These are phyloP conservation scores for Halophytophthora polymorphica DNA, from an alignment of 352 stramenopile species.

Conservation along the genomic window DNA sequence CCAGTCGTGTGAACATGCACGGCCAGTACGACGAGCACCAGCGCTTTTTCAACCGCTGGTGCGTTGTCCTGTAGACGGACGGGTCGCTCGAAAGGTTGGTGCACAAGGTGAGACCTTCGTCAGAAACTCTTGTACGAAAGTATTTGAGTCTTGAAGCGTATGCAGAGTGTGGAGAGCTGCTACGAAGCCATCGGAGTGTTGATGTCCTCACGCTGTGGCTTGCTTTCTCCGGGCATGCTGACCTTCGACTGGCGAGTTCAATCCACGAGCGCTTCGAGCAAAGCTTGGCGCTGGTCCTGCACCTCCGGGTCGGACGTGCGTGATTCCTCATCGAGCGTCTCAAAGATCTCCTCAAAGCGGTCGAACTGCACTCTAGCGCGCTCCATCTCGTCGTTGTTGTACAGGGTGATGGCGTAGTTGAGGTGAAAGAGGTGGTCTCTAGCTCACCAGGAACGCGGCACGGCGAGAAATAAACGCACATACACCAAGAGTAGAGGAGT, in stretches of 20 bases:
- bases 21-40: conserved; percentile 51
- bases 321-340: conserved; percentile 65
- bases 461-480: conserved; percentile 1
- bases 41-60: conserved; percentile 72
- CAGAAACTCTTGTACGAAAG: no score
- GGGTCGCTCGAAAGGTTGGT: conserved; percentile 50
- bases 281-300: conserved; percentile 67
- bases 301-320: conserved; percentile 65
- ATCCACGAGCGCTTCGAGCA: conserved; percentile 65
- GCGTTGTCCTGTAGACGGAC: conserved; percentile 53
- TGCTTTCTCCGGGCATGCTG: no score
- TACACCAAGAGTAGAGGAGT: no score
- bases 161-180: no score
- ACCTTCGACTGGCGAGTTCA: conserved; percentile 9
- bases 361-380: conserved; percentile 81
- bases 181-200: no score
- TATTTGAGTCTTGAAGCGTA: no score
- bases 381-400: conserved; percentile 90
- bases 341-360: conserved; percentile 81
- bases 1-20: conserved; percentile 53
- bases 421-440: conserved; percentile 87
- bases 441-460: not conserved
- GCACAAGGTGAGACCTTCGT: no score
- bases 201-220: no score
- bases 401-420: conserved; percentile 88